phyloP scores from a whole-genome alignment of 2,329 filamentous ascomycete genomes.

The Seiridium unicorne region DNA sequence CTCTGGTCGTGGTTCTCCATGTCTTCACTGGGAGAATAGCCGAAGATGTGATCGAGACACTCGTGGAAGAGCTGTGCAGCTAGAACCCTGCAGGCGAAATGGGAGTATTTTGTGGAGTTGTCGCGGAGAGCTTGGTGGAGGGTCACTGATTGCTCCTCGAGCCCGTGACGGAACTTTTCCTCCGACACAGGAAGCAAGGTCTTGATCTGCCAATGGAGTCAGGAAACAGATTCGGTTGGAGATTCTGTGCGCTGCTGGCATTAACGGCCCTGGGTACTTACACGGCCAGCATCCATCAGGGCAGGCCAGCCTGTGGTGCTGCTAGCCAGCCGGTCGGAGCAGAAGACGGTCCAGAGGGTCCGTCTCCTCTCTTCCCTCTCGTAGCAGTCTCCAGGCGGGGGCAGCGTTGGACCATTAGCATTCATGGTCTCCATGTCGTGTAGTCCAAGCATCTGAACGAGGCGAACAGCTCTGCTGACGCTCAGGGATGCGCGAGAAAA shows the following conservation, averaged over 20 bases:
- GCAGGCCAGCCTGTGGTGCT: background rate
- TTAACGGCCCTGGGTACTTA: background rate
- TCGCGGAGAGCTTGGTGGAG: no score
- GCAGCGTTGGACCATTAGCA: background rate
- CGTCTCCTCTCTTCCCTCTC: background rate
- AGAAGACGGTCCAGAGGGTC: background rate
- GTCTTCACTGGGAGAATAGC: no score
- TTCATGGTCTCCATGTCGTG: background rate
- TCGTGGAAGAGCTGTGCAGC: no score
- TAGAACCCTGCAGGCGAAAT: no score
- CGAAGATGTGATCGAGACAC: no score
- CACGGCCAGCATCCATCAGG: background rate
- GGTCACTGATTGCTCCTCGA: no score
- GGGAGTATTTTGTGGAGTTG: no score
- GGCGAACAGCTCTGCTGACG: background rate
- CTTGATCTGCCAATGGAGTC: background rate
- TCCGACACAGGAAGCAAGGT: background rate
- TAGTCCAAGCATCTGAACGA: background rate
- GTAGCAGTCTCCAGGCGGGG: background rate
- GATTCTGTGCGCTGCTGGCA: background rate
- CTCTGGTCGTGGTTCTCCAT: no score
- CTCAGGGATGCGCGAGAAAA: background rate
- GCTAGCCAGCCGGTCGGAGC: background rate
- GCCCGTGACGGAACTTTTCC: background rate
- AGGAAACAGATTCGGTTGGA: background rate